Conservation (phyloP, 768 basidiomycete genomes). For the Phylloporus scabripes region DNA sequence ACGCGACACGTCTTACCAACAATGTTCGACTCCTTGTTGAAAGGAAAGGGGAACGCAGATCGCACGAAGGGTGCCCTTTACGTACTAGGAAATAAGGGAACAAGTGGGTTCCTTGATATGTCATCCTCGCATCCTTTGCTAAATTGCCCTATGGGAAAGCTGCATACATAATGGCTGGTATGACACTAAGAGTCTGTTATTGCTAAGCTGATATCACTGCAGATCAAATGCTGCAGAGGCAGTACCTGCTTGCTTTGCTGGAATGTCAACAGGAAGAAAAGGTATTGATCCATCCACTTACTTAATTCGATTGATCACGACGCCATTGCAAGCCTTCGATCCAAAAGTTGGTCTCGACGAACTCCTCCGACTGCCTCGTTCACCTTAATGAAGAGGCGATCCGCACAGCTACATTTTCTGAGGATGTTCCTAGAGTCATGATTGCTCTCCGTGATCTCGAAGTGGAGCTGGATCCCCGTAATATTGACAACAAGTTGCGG, state of each 20-base stretch:
- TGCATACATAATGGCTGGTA: slow-evolving; percentile 65
- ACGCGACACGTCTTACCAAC: slow-evolving; percentile 59
- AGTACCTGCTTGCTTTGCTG: slow-evolving; percentile 58
- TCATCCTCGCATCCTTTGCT: background rate
- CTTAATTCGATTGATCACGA: slow-evolving; percentile 46
- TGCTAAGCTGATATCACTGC: slow-evolving; percentile 8
- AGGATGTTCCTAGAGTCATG: slow-evolving; percentile 44
- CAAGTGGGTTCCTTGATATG: slow-evolving; percentile 37
- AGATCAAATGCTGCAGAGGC: slow-evolving; percentile 55
- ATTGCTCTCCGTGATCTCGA: slow-evolving; percentile 45
- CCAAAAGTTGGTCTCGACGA: slow-evolving; percentile 26
- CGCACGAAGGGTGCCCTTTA: slow-evolving; percentile 94
- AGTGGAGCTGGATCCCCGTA: slow-evolving; percentile 42
- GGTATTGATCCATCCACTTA: slow-evolving; percentile 35
- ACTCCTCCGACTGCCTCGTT: slow-evolving; percentile 57
- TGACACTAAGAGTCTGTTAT: slow-evolving; percentile 16
- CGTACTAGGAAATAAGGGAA: slow-evolving; percentile 67
- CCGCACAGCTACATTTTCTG: slow-evolving; percentile 55
- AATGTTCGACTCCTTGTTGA: slow-evolving; percentile 55
- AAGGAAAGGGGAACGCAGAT: slow-evolving; percentile 84
- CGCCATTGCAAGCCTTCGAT: slow-evolving; percentile 10
- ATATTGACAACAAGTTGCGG: slow-evolving; percentile 42
- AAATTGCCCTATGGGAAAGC: slow-evolving; percentile 34
- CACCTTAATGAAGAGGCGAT: slow-evolving; percentile 61
- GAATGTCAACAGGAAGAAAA: slow-evolving; percentile 85